Conservation (phyloP, 163 green algal genomes). For the Scenedesmus sp. region DNA sequence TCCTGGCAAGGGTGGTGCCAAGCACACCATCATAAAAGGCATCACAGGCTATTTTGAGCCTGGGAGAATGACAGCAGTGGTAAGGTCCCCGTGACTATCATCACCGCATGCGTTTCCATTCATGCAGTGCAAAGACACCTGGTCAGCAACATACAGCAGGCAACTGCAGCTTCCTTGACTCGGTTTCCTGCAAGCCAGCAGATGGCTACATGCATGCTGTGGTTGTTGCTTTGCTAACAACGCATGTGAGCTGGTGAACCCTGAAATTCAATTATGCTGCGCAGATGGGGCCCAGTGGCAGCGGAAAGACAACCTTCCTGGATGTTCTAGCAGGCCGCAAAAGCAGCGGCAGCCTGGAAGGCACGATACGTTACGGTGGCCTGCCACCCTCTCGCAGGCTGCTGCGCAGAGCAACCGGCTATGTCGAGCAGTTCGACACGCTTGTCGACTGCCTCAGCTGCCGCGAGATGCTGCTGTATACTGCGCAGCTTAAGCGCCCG, state of each 20-base stretch:
- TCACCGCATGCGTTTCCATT: neutral
- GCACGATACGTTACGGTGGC: conserved; percentile 72
- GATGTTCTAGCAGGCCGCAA: conserved; percentile 78
- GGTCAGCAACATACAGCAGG: neutral
- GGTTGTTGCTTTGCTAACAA: neutral
- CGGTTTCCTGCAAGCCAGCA: neutral
- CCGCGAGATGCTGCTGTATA: conserved; percentile 91
- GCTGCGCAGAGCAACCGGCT: conserved; percentile 75
- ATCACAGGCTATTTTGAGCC: conserved; percentile 79
- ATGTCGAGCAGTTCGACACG: conserved; percentile 84
- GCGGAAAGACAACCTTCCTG: conserved; percentile 78
- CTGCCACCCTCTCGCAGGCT: conserved; percentile 68
- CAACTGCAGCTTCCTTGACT: neutral
- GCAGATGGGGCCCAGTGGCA: conserved; percentile 74
- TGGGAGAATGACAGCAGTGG: conserved; percentile 43
- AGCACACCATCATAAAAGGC: conserved; percentile 31
- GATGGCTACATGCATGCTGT: neutral
- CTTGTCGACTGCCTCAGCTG: conserved; percentile 78
- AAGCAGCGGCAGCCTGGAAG: conserved; percentile 62
- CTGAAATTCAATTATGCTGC: neutral
- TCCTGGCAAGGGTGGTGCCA: neutral
- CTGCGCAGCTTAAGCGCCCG: conserved; percentile 84
- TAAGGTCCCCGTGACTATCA: neutral
- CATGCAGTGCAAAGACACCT: neutral
- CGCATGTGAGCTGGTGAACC: too few relatives aligned